These are phyloP conservation scores for Nasturtium officinale DNA, from an alignment of 345 rosid genomes.

Conservation along the genomic window DNA sequence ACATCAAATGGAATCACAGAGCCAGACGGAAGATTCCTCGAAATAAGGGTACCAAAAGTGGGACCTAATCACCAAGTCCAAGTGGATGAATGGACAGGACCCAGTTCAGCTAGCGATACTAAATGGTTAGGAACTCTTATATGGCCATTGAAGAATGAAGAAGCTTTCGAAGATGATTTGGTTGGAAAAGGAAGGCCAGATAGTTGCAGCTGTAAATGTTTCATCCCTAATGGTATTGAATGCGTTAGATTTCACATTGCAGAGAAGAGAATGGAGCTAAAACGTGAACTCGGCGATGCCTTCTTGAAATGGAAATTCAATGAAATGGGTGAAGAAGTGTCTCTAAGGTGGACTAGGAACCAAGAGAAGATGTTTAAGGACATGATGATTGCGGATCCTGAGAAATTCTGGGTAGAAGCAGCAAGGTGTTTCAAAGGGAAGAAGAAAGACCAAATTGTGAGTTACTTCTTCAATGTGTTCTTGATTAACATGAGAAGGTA, in stretches of 20 bases:
- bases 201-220: conserved; percentile 54
- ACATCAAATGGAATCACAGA: conserved; percentile 25
- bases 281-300: conserved; percentile 58
- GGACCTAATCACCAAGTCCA: conserved; percentile 72
- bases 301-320: conserved; percentile 68
- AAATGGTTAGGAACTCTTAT: conserved; percentile 68
- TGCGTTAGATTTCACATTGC: conserved; percentile 73
- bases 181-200: conserved; percentile 65
- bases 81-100: conserved; percentile 67
- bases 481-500: conserved; percentile 58
- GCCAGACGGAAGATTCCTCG: conserved; percentile 25
- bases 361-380: conserved; percentile 60
- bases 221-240: conserved; percentile 48
- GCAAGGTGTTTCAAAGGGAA: conserved; percentile 42
- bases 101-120: conserved; percentile 51
- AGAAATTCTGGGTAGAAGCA: conserved; percentile 51
- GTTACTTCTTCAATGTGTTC: conserved; percentile 76
- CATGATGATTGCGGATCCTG: conserved; percentile 42
- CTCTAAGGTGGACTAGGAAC: conserved; percentile 56
- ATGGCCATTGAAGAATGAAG: conserved; percentile 54
- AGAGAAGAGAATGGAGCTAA: conserved; percentile 66
- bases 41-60: conserved; percentile 38
- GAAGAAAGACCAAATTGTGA: conserved; percentile 59
- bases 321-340: conserved; percentile 82
- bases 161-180: conserved; percentile 32